Evolutionary conservation across 768 basidiomycete genomes (phyloP).

Genomic region (Suillus subalutaceus): DNA sequence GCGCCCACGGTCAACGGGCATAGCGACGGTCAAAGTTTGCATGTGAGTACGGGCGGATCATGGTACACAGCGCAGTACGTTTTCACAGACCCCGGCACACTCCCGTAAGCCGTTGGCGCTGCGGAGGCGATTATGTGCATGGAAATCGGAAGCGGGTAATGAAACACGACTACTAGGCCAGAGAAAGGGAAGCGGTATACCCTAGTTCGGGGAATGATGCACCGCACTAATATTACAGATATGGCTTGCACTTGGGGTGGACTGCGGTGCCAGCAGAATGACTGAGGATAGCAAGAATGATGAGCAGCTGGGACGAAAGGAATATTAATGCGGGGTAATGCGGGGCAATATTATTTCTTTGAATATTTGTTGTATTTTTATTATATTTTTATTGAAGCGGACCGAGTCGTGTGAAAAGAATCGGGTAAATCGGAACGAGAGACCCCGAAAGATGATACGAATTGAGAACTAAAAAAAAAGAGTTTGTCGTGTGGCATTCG

Average conservation of each 20-base stretch:
- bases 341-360: not conserved
- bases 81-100: not conserved
- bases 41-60: slow-evolving; percentile 2
- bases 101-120: not conserved
- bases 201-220: not conserved
- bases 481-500: slow-evolving; percentile 3
- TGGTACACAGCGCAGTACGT: not conserved
- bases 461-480: not conserved
- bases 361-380: not conserved
- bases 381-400: not conserved
- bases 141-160: not conserved
- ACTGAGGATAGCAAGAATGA: not conserved
- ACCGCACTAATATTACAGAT: not conserved
- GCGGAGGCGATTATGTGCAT: slow-evolving; percentile 1
- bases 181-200: not conserved
- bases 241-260: not conserved
- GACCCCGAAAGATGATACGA: slow-evolving; percentile 2
- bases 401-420: not conserved
- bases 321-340: slow-evolving; percentile 12
- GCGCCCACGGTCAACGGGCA: slow-evolving; percentile 4
- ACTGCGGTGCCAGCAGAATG: slow-evolving; percentile 5
- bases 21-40: not conserved
- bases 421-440: slow-evolving; percentile 4
- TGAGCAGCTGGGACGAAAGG: not conserved
- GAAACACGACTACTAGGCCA: not conserved